Evolutionary conservation across 1,284 basidiomycete genomes (phyloP).

Genomic region (Laetiporus sulphureus): DNA sequence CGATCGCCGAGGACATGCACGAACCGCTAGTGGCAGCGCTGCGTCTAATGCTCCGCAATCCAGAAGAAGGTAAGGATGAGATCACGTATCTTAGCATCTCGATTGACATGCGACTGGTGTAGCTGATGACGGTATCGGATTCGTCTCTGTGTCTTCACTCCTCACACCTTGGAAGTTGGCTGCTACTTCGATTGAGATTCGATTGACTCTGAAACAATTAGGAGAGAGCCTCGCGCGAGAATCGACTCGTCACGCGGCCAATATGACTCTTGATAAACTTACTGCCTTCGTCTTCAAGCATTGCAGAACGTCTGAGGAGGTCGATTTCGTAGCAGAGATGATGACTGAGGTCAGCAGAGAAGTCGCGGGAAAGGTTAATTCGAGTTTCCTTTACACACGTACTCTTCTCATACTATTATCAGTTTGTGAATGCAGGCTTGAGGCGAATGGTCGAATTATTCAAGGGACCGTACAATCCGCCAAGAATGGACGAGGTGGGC

Average conservation of each 20-base stretch:
- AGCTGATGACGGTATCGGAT: conserved; percentile 46
- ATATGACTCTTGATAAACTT: conserved; percentile 53
- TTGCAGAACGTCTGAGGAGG: conserved; percentile 67
- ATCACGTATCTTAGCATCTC: neutral
- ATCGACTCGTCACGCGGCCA: conserved; percentile 43
- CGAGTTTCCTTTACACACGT: neutral
- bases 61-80: conserved; percentile 22
- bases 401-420: neutral
- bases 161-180: conserved; percentile 78
- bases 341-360: conserved; percentile 56
- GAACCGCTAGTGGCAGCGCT: conserved; percentile 63
- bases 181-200: conserved; percentile 70
- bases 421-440: conserved; percentile 76
- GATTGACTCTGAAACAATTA: conserved; percentile 66
- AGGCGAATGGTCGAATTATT: conserved; percentile 57
- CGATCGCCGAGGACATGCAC: conserved; percentile 43
- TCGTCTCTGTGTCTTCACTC: conserved; percentile 53
- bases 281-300: conserved; percentile 62
- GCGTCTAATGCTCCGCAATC: conserved; percentile 54
- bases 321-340: conserved; percentile 75
- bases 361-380: conserved; percentile 58
- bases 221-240: conserved; percentile 57
- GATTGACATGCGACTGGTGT: conserved; percentile 15
- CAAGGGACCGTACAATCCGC: conserved; percentile 27
- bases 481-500: conserved; percentile 25